A percentile compares a stretch with the other conserved stretches of the same genome.
Conservation (phyloP, 257 asterid species). For the Solanum acaule region DNA sequence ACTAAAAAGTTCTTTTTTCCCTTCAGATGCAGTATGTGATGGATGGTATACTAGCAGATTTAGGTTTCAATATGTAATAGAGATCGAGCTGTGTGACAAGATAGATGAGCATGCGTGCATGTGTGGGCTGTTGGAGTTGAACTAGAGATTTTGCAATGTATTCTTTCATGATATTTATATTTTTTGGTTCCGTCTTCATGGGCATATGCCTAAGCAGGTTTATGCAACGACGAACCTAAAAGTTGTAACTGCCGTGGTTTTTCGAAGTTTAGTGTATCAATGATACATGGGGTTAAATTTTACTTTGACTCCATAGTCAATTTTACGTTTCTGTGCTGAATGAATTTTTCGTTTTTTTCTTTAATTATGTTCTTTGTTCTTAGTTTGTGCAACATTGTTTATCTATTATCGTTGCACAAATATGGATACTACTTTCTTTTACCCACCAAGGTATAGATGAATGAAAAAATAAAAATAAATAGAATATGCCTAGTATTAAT, state of each 20-base stretch:
- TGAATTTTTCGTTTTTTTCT: neutral
- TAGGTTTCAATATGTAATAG: neutral
- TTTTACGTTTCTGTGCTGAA: neutral
- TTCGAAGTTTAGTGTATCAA: neutral
- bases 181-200: neutral
- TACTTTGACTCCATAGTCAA: neutral
- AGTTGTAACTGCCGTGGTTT: neutral
- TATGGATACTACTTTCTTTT: neutral
- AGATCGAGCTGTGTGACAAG: neutral
- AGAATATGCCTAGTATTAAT: neutral
- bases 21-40: neutral
- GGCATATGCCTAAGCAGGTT: neutral
- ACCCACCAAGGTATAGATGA: neutral
- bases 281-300: neutral
- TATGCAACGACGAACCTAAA: neutral
- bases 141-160: neutral
- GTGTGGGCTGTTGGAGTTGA: neutral
- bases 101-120: neutral
- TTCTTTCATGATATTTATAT: neutral
- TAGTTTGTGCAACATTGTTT: neutral
- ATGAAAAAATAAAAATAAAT: neutral
- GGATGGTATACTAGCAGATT: neutral
- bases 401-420: neutral
- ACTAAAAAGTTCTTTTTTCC: neutral
- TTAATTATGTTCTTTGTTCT: neutral